Evolutionary conservation across 2,329 filamentous ascomycete species (phyloP), one percentile per base, ranked within the genome.

Genomic region (Penicillium olsonii): DNA sequence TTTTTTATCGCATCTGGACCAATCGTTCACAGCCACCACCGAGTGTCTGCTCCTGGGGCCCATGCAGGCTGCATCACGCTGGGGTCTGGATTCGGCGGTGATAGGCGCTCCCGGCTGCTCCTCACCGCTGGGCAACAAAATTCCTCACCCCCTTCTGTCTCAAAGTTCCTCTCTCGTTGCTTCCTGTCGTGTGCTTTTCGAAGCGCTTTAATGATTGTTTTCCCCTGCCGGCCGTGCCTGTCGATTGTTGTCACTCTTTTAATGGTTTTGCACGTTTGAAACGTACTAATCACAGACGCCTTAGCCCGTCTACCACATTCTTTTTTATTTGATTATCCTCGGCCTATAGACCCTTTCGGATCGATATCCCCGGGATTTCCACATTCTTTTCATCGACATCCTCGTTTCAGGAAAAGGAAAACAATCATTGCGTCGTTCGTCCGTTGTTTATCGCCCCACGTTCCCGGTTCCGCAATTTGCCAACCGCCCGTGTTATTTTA

Each of bases 101-200:
- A 57, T 57, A 52, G 53, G 52, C 45, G 46, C 50, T 54, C 50
- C 55, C 45, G 49, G 51, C 46, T 40, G 52, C 53, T 53, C 60
- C 62, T 45, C 64, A 60, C 63, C 63, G 64, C 63, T 63, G 62
- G 54, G 56, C 54, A 63, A 59, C 12, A 48, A 56, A 59, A 65
- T 61, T 62, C 60, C 56, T 52, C 17, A 39, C 49, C 50, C 50
- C 53, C 44, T 48, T 49, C 50, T 54, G 52, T 54, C 52, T 54
- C 52, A 54, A 37, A 10, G 47, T 33, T 18, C 49, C 35, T 50
- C 46, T 33, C 38, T 33, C 53, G 42, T 55, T 54, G 49, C 47
- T 42, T 40, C 42, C 37, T 55, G 48, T 60, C 54, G 50, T 57
- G 52, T 48, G 41, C 54, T 55, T 31, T 55, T 60, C 55, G 54